These are phyloP conservation scores for Penicillium sp. DNA, from an alignment of 2,329 filamentous ascomycete species.

Conservation along the genomic window DNA sequence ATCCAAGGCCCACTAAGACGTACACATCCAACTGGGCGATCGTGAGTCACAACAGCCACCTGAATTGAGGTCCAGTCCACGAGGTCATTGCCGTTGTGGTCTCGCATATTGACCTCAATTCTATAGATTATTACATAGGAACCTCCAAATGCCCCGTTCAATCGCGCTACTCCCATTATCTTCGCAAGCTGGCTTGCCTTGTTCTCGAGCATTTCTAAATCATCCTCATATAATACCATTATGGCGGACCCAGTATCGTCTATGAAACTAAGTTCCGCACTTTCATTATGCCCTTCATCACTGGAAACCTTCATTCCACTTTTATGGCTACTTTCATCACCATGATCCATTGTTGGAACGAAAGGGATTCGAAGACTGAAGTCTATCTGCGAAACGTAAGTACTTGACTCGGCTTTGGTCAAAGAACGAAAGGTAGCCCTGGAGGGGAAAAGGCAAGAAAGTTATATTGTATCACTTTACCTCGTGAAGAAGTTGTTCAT, in stretches of 20 bases:
- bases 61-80: conserved; percentile 1
- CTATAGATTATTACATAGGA: background rate
- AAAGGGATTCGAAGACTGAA: background rate
- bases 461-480: too few relatives aligned
- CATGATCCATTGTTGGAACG: background rate
- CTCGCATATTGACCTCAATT: background rate
- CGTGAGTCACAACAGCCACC: background rate
- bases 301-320: too few relatives aligned
- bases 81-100: background rate
- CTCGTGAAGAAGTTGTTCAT: background rate
- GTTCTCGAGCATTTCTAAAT: background rate
- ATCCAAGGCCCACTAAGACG: background rate
- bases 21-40: background rate
- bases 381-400: background rate
- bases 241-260: background rate
- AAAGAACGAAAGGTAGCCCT: too few relatives aligned
- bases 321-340: background rate
- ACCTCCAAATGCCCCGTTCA: background rate
- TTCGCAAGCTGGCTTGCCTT: background rate
- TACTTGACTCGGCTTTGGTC: too few relatives aligned
- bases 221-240: background rate
- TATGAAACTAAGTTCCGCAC: background rate
- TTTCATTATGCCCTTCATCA: background rate
- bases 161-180: background rate
- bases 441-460: too few relatives aligned